Evolutionary conservation across 352 stramenopile genomes (phyloP), one percentile per base, ranked within the genome.

Genomic region (Phytophthora cajani): DNA sequence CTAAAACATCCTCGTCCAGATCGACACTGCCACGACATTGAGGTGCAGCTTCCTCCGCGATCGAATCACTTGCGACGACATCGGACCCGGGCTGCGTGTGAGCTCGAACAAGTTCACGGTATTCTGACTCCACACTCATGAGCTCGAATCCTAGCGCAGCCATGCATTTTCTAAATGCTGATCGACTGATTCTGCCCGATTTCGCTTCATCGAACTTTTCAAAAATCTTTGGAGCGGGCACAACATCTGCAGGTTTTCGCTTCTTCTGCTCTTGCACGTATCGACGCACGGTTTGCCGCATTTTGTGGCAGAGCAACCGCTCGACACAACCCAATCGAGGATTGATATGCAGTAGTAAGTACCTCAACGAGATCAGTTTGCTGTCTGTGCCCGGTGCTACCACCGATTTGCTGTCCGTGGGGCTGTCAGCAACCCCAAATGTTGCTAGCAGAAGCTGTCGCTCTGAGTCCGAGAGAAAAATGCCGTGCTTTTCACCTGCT

Each of bases 81-180:
- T 40, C 52, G n/a, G 53, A 68, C 25, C 6, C 36, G 40, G 57
- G 30, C 11, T 67, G 59, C 40, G 58, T 67, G 30, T 75, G 57
- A 46, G 32, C 46, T 27, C 63, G 62, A 46, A 89, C 30, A 32
- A 87, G 54, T 11, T 82, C 76, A 44, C 69, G 80, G 60, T 88
- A 89, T 27, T 82, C 79, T 12, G 77, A 74, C 27, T 91, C 80
- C 25, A 89, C 67, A 54, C 85, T 87, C 36, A 93, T 72, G 14
- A 94, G 52, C n/a, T 92, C 77, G 56, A 94, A 95, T 0, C 88
- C 88, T 27, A 93, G 56, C 6, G 81, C 74, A 19, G 70, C 69
- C 8, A 94, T 62, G 50, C 80, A 84, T 44, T 87, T 79, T 49
- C 90, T 88, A 65, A 94, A 94, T 32, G 88, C 81, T 5, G 78